phyloP scores from a whole-genome alignment of 2,329 filamentous ascomycete genomes.

The Botrytis squamosa region DNA sequence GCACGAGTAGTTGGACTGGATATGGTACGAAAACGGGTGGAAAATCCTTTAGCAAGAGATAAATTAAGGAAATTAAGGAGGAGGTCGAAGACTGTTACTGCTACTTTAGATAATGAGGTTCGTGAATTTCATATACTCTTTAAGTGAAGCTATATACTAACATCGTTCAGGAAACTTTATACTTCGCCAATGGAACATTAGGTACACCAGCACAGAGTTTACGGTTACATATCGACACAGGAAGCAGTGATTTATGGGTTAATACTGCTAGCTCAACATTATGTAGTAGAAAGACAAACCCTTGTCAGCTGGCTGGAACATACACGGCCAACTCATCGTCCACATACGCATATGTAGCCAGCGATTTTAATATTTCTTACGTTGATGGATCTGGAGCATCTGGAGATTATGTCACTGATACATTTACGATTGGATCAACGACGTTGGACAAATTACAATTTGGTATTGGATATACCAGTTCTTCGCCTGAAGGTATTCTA shows the following conservation, averaged over 20 bases:
- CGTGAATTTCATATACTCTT: not conserved
- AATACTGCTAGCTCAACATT: slow-evolving; percentile 63
- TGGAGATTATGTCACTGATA: slow-evolving; percentile 81
- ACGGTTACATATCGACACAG: slow-evolving; percentile 63
- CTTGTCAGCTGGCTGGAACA: slow-evolving; percentile 62
- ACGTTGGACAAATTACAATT: slow-evolving; percentile 63
- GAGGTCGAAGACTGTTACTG: slow-evolving; percentile 47
- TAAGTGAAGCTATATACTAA: slow-evolving; percentile 29
- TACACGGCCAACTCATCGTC: slow-evolving; percentile 72
- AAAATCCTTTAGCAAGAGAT: slow-evolving; percentile 36
- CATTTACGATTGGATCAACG: slow-evolving; percentile 57
- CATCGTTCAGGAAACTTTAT: slow-evolving; percentile 54
- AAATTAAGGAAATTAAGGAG: slow-evolving; percentile 45
- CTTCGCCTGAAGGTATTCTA: slow-evolving; percentile 68
- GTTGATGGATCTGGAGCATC: slow-evolving; percentile 74
- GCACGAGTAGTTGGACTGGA: slow-evolving; percentile 38
- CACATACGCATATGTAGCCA: slow-evolving; percentile 71
- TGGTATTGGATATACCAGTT: slow-evolving; percentile 66
- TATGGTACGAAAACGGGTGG: slow-evolving; percentile 32
- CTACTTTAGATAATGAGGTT: slow-evolving; percentile 57
- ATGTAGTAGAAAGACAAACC: slow-evolving; percentile 50
- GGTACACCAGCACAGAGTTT: slow-evolving; percentile 61
- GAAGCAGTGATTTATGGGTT: slow-evolving; percentile 68
- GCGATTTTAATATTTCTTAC: slow-evolving; percentile 83
- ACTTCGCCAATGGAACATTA: slow-evolving; percentile 61